Conservation (phyloP, 2,329 filamentous ascomycete species). For the Nothopassalora personata region DNA sequence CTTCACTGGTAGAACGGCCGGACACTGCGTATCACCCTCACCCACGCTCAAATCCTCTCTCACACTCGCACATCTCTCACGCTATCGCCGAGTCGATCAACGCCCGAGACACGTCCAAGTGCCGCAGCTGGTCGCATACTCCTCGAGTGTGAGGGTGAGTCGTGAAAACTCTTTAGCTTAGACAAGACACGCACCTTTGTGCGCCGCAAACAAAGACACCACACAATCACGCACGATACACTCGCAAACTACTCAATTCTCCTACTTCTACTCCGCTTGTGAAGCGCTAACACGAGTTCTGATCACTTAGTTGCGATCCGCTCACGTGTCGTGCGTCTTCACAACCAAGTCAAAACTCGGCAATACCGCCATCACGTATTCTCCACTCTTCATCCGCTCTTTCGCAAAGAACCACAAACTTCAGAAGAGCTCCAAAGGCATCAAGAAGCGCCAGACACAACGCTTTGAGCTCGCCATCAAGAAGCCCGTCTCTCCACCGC, state of each 20-base stretch:
- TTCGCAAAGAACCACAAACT: constrained; percentile 45
- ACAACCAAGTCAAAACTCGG: constrained; percentile 2
- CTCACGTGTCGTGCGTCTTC: constrained; percentile 11
- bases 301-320: constrained; percentile 23
- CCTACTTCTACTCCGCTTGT: constrained; percentile 1
- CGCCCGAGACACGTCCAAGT: neutral
- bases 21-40: constrained; percentile 22
- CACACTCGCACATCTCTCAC: constrained; percentile 7
- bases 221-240: neutral
- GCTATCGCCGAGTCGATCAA: constrained; percentile 14
- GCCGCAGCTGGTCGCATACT: constrained; percentile 13
- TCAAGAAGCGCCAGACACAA: constrained; percentile 40
- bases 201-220: constrained; percentile 12
- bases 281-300: constrained; percentile 19
- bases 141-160: constrained; percentile 25
- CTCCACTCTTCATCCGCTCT: constrained; percentile 60
- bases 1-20: constrained; percentile 51
- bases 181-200: constrained; percentile 17
- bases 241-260: constrained; percentile 4
- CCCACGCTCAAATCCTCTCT: constrained; percentile 2
- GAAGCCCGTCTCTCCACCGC: constrained; percentile 16
- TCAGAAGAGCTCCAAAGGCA: constrained; percentile 38
- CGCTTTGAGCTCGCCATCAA: constrained; percentile 31
- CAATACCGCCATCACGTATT: constrained; percentile 50
- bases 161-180: constrained; percentile 17